Evolutionary conservation across 1,139 yeast species (phyloP).

Genomic region (Geotrichum australiense): DNA sequence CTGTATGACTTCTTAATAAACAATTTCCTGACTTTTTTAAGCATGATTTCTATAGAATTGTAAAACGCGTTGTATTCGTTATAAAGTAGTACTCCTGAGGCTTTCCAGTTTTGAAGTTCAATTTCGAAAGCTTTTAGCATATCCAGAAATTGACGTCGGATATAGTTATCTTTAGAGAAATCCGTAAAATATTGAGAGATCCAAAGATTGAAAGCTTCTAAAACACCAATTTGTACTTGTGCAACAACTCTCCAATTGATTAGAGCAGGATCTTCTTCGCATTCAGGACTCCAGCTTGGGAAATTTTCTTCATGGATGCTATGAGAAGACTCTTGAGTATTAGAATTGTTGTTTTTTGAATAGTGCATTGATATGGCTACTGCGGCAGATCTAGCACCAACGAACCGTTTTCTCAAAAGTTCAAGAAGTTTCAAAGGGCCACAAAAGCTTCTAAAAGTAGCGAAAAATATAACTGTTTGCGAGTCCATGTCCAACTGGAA

Average conservation of each 20-base stretch:
- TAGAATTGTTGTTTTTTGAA: not conserved
- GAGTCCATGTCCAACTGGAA: slow-evolving; percentile 52
- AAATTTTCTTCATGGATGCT: slow-evolving; percentile 1
- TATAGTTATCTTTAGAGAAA: slow-evolving; percentile 60
- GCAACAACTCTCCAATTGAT: slow-evolving; percentile 53
- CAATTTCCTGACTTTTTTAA: slow-evolving; percentile 60
- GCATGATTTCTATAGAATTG: slow-evolving; percentile 45
- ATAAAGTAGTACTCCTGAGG: slow-evolving; percentile 27
- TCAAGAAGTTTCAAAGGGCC: slow-evolving; percentile 46
- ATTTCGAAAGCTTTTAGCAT: slow-evolving; percentile 62
- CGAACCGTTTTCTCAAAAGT: slow-evolving; percentile 45
- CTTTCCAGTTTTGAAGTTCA: slow-evolving; percentile 60
- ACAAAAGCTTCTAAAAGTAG: slow-evolving; percentile 58
- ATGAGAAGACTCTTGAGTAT: not conserved
- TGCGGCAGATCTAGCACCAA: slow-evolving; percentile 56
- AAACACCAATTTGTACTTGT: slow-evolving; percentile 72
- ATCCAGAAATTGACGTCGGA: slow-evolving; percentile 57
- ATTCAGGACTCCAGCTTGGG: slow-evolving; percentile 38
- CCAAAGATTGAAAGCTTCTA: slow-evolving; percentile 69
- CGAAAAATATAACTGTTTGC: slow-evolving; percentile 56
- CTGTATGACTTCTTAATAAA: slow-evolving; percentile 76
- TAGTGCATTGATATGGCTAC: slow-evolving; percentile 35
- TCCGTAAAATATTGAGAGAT: slow-evolving; percentile 68
- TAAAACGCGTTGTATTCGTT: slow-evolving; percentile 30
- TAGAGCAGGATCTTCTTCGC: slow-evolving; percentile 31